A percentile compares a stretch with the other conserved stretches of the same genome.
These are phyloP conservation scores for Typha latifolia DNA, from an alignment of 176 grass and related monocot species.

Conservation along the genomic window DNA sequence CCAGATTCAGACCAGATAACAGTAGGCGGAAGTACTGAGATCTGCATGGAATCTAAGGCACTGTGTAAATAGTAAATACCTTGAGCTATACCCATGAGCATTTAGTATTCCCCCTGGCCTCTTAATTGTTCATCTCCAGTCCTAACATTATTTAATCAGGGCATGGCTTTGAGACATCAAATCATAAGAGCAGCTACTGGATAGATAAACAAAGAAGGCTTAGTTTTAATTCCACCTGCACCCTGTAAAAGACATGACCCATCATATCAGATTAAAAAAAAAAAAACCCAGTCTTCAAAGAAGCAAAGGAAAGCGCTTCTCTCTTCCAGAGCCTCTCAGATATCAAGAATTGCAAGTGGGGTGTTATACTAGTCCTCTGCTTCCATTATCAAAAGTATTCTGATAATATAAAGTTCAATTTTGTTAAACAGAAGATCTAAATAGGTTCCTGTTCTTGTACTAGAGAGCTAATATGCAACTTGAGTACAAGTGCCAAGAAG, in stretches of 20 bases:
- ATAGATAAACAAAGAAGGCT: neutral
- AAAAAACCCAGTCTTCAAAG: neutral
- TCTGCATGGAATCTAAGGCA: neutral
- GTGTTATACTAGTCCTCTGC: too few relatives aligned
- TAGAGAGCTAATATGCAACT: too few relatives aligned
- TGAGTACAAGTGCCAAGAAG: too few relatives aligned
- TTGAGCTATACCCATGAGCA: neutral
- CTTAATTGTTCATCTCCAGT: neutral
- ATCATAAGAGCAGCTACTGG: neutral
- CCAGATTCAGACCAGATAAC: neutral
- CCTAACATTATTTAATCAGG: neutral
- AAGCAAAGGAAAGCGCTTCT: neutral
- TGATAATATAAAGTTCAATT: too few relatives aligned
- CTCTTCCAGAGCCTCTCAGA: neutral
- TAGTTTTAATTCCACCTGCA: constrained; percentile 2
- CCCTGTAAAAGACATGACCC: neutral
- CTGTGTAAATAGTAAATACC: neutral
- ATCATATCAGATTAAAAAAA: neutral
- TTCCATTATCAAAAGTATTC: too few relatives aligned
- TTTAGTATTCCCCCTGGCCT: neutral
- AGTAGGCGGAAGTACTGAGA: neutral
- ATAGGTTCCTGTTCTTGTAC: too few relatives aligned
- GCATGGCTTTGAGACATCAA: neutral
- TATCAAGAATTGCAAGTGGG: too few relatives aligned
- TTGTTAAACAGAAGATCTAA: too few relatives aligned